phyloP scores from a whole-genome alignment of 163 green algal species.

The Volvox carteri region DNA sequence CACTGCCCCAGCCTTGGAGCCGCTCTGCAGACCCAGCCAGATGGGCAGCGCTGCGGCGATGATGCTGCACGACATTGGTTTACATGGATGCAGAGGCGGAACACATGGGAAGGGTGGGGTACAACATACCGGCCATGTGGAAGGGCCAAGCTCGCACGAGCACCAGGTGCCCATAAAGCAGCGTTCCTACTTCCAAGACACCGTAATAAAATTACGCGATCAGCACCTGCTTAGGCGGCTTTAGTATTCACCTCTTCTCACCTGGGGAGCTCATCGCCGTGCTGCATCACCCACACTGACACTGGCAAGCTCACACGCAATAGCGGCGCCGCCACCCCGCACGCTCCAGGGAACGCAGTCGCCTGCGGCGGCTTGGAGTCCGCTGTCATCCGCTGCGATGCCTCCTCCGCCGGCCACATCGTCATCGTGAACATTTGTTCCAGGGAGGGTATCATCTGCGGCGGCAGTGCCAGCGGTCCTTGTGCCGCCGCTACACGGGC shows the following conservation, averaged over 20 bases:
- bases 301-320: neutral
- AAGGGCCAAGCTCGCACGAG: neutral
- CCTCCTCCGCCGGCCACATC: neutral
- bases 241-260: neutral
- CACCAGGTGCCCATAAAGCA: neutral
- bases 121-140: no score
- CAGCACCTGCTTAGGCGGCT: neutral
- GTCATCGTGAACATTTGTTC: no score
- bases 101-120: no score
- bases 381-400: no score
- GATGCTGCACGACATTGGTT: conserved; percentile 3
- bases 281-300: conserved; percentile 20
- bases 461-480: conserved; percentile 5
- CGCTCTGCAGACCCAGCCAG: conserved; percentile 9
- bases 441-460: conserved; percentile 7
- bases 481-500: neutral
- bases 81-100: neutral
- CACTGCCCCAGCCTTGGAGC: neutral
- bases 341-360: neutral
- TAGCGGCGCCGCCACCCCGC: conserved; percentile 10
- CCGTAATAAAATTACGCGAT: neutral
- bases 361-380: no score
- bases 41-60: conserved; percentile 13
- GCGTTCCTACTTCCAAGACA: neutral
- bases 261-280: conserved; percentile 38